phyloP scores from a whole-genome alignment of 2,329 filamentous ascomycete species.

The Decorospora gaudefroyi region DNA sequence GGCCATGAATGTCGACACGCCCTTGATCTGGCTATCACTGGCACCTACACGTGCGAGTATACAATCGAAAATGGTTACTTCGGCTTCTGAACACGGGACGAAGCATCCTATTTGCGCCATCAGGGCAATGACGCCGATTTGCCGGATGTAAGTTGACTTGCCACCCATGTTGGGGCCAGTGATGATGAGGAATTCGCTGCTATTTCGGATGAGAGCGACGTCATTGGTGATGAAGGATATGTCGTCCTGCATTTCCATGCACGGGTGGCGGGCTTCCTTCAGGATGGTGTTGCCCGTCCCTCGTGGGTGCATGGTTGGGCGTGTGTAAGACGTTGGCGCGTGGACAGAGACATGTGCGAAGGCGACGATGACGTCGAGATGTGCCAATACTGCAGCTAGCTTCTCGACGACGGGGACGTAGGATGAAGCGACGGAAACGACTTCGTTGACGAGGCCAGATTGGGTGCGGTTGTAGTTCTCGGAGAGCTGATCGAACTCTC shows the following conservation, averaged over 20 bases:
- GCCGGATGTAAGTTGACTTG: slow-evolving; percentile 97
- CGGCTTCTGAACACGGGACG: slow-evolving; percentile 86
- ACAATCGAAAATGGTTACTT: slow-evolving; percentile 94
- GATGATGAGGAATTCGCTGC: slow-evolving; percentile 91
- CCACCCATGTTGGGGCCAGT: slow-evolving; percentile 99
- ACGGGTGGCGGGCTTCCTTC: slow-evolving; percentile 93
- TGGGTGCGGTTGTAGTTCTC: slow-evolving; percentile 96
- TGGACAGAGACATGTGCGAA: slow-evolving; percentile 93
- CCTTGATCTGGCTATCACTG: slow-evolving; percentile 94
- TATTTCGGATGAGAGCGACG: slow-evolving; percentile 75
- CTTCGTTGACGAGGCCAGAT: slow-evolving; percentile 85
- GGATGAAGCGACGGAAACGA: slow-evolving; percentile 89
- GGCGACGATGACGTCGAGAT: slow-evolving; percentile 92
- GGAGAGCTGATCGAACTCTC: slow-evolving; percentile 91
- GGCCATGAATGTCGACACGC: slow-evolving; percentile 98
- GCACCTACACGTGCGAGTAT: slow-evolving; percentile 95
- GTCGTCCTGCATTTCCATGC: slow-evolving; percentile 98
- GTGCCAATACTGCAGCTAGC: slow-evolving; percentile 83
- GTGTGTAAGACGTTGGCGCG: slow-evolving; percentile 87
- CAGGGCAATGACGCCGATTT: slow-evolving; percentile 93
- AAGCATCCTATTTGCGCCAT: slow-evolving; percentile 98
- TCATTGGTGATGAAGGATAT: slow-evolving; percentile 99
- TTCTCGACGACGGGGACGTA: slow-evolving; percentile 93
- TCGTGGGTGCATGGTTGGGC: slow-evolving; percentile 86
- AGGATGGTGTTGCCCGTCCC: slow-evolving; percentile 86